Conservation (phyloP, 2,329 filamentous ascomycete species). For the Hortaea sp. region DNA sequence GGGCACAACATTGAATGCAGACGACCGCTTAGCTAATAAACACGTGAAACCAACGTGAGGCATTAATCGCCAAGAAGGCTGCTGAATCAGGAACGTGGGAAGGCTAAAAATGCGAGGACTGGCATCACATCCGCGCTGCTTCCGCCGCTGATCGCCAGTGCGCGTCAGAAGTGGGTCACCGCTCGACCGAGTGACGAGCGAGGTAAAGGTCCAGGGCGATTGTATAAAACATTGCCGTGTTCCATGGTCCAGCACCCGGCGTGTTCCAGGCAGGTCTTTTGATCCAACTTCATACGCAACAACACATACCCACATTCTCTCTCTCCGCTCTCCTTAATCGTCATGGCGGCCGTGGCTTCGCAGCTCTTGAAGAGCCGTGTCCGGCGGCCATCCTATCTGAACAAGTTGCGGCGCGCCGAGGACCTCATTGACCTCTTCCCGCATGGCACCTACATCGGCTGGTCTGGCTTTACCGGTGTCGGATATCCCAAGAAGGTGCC, state of each 20-base stretch:
- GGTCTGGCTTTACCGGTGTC: conserved; percentile 85
- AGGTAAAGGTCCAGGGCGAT: neutral
- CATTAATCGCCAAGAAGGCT: too few species aligned
- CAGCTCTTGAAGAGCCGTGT: conserved; percentile 62
- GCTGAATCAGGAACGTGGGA: neutral
- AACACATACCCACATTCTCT: too few species aligned
- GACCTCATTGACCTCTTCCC: conserved; percentile 75
- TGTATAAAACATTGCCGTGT: too few species aligned
- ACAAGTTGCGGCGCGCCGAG: conserved; percentile 68
- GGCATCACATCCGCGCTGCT: neutral
- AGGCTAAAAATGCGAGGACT: neutral
- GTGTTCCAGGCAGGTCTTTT: too few species aligned
- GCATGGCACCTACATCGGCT: conserved; percentile 76
- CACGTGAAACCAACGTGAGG: too few species aligned
- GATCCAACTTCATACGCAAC: too few species aligned
- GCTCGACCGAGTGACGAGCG: neutral
- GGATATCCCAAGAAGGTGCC: conserved; percentile 59
- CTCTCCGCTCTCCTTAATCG: neutral
- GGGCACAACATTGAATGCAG: too few species aligned
- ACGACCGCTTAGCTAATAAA: too few species aligned
- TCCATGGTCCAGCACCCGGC: too few species aligned
- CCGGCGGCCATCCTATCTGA: conserved; percentile 64
- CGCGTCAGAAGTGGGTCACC: neutral
- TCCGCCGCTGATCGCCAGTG: neutral
- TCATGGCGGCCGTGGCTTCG: neutral